Base-by-base conservation (phyloP, 2,329 filamentous ascomycete genomes). In the Lachnum nothofagi region DNA sequence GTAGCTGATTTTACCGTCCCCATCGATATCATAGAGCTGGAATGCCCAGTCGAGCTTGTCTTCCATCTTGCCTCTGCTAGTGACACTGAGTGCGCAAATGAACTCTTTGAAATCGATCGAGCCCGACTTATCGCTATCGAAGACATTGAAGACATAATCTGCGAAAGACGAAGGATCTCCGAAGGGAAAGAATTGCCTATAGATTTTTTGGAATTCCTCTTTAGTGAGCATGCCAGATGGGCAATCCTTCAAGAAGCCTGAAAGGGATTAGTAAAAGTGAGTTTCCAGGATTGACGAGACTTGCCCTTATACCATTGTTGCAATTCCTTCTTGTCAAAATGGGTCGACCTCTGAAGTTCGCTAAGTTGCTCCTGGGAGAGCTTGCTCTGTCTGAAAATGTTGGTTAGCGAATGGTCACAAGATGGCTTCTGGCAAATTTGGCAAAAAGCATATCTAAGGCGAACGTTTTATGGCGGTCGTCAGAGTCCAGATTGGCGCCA, bases 41-140 rank as follows among this genome's bases (percentile, higher is more conserved):
- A 98, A 98, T 14, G 93, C 93, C 93, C 93, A 98, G 69, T 97
- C 91, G 49, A 98, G 79, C 72, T 98, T 98, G 73, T 98, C 93
- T 73, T 98, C 93, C 89, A 97, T 95, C 76, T 94, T 94, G 65
- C 93, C 93, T 61, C 93, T 83, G 71, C 89, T 95, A 43, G 93
- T 98, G 65, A 98, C 91, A 70, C 89, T 95, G 56, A 98, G 75
- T 23, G 93, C 93, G 73, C 91, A 96, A 71, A 98, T 98, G 72
- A 98, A 98, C 72, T 98, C 93, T 70, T 97, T 97, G 73, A 98
- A 98, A 73, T 98, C 93, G 67, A 98, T 98, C 60, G 88, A 91
- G 59, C 93, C 93, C 38, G 89, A 95, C 66, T 95, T 94, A 72
- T 98, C 93, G 66, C 88, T 87, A 70, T 98, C 93, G 69, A 98